Evolutionary conservation across 2,329 filamentous ascomycete genomes (phyloP), one percentile per base, ranked within the genome.

Genomic region (Cylindrodendrum hubeiense): DNA sequence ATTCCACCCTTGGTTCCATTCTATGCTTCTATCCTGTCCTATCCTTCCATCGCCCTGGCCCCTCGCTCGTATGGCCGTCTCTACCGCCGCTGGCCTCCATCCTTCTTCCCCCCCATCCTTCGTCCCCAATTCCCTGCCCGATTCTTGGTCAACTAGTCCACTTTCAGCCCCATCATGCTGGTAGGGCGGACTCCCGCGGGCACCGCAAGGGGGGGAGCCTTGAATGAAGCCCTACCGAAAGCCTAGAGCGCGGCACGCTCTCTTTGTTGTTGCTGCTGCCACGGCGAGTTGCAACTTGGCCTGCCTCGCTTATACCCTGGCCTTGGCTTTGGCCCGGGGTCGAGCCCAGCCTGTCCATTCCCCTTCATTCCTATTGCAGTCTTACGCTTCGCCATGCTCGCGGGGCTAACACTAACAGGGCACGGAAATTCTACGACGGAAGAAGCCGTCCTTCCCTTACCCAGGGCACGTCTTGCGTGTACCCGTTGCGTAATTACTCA

Each of bases 301-400:
- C 51, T 19, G 54, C 43, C 37, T 63, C 49, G 69, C 63, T 66
- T 64, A 67, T 65, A 43, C 59, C 37, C 37, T 56, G 44, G 50
- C 55, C 60, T 63, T 56, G 51, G 47, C 51, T 28, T 47, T 22
- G 51, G 52, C 43, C 22, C 43, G 46, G 63, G 39, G 60, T 66
- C 67, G 62, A 54, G 57, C 47, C 50, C 44, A 66, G 60, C 62
- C 55, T 65, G 53, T 30, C 58, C 50, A 47, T 50, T 37, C 26
- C 30, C 60, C 60, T 47, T 49, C 62, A 67, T 68, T 67, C 62
- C 51, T 63, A 12, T 22, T 34, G n/a, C 28, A 67, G 46, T 30
- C 17, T 67, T 65, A 64, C 56, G 60, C 65, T 59, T 70, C 63
- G 69, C 67, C 69, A 71, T 71, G 50, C 50, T 58, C 54, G 63